Percentiles rank a stretch among this genome's conserved stretches.
These are phyloP conservation scores for Collybia sp. DNA, from an alignment of 768 basidiomycete genomes.

Conservation along the genomic window DNA sequence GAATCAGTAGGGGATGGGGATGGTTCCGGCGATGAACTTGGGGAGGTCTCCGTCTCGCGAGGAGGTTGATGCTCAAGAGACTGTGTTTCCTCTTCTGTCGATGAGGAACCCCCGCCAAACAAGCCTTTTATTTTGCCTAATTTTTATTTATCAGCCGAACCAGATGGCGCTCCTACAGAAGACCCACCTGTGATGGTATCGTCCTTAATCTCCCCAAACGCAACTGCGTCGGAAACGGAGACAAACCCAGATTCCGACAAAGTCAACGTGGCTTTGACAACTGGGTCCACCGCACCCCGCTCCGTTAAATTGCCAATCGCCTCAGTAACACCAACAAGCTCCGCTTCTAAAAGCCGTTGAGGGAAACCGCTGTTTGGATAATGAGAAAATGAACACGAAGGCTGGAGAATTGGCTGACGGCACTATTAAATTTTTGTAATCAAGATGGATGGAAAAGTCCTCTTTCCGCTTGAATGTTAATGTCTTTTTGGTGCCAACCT, in stretches of 20 bases:
- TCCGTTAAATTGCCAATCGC: constrained; percentile 84
- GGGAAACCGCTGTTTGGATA: constrained; percentile 56
- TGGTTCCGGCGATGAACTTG: constrained; percentile 26
- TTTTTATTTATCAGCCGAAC: constrained; percentile 6
- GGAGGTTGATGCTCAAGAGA: constrained; percentile 40
- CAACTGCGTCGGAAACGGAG: constrained; percentile 73
- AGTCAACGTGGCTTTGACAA: constrained; percentile 79
- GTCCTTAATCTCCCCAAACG: constrained; percentile 78
- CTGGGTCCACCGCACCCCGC: constrained; percentile 72
- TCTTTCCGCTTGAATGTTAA: constrained; percentile 81
- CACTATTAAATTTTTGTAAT: constrained; percentile 64
- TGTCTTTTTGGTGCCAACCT: constrained; percentile 79
- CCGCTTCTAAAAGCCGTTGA: constrained; percentile 66
- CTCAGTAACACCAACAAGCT: constrained; percentile 67
- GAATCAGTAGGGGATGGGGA: constrained; percentile 34
- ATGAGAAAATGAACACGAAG: neutral
- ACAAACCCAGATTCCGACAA: constrained; percentile 87
- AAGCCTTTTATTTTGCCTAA: constrained; percentile 84
- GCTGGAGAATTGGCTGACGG: constrained; percentile 39
- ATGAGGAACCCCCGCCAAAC: constrained; percentile 59
- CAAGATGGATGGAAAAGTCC: constrained; percentile 75
- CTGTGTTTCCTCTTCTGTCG: constrained; percentile 32
- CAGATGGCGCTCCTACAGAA: neutral
- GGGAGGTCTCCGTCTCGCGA: constrained; percentile 27
- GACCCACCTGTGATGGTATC: constrained; percentile 67